phyloP scores from a whole-genome alignment of 2,329 filamentous ascomycete genomes.

The Ceratocystis ficicola region DNA sequence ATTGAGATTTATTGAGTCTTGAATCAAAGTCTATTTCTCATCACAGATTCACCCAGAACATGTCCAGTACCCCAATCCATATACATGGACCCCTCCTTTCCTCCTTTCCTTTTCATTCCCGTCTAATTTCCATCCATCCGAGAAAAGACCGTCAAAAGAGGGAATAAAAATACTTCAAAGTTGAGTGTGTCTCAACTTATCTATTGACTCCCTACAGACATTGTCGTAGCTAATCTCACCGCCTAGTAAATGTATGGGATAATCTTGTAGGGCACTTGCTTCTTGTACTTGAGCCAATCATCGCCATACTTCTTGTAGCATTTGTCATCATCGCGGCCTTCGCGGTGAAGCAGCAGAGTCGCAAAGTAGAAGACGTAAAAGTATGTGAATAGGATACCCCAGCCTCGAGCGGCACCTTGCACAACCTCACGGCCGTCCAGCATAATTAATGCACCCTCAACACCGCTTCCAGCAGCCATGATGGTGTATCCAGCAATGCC shows the following conservation, averaged over 20 bases:
- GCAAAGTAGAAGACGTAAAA: slow-evolving; percentile 93
- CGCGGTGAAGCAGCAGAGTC: slow-evolving; percentile 72
- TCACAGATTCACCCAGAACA: not conserved
- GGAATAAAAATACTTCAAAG: not conserved
- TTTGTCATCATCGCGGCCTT: slow-evolving; percentile 79
- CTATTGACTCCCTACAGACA: not conserved
- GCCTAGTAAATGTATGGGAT: slow-evolving; percentile 69
- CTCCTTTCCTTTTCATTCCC: not conserved
- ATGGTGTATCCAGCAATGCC: slow-evolving; percentile 72
- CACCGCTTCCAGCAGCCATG: slow-evolving; percentile 39
- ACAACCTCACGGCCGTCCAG: slow-evolving; percentile 52
- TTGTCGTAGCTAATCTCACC: not conserved
- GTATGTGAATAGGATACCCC: slow-evolving; percentile 81
- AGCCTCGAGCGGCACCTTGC: slow-evolving; percentile 62
- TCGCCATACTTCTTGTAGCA: slow-evolving; percentile 82
- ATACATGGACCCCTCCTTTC: no score
- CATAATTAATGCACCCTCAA: slow-evolving; percentile 44
- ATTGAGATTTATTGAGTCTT: not conserved
- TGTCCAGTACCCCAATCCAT: no score
- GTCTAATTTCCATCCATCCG: not conserved
- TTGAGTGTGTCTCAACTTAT: not conserved
- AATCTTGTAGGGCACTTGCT: slow-evolving; percentile 68
- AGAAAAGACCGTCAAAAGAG: not conserved
- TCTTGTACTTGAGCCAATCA: slow-evolving; percentile 83
- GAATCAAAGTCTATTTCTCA: not conserved